Base-by-base conservation (phyloP, 106 monocot genomes). In the Cymbidium sinense region DNA sequence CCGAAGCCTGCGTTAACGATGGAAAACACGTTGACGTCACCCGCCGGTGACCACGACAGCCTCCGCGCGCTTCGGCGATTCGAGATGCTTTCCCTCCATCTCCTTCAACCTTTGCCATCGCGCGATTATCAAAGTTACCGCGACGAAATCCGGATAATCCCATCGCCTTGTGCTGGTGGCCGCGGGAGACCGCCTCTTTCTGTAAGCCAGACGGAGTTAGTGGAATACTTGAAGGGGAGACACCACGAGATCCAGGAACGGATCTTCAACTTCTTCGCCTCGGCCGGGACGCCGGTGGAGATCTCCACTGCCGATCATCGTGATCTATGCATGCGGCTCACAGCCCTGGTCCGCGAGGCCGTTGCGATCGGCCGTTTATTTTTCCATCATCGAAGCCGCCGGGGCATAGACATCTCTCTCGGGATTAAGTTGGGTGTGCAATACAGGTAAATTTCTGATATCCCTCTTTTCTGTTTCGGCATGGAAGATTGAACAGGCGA, bases 381-480 rank as follows among this genome's bases (percentile, higher is more conserved):
- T 99, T 64, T 84, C 95, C 21, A 73, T 99, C 43, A 13, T 73
- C 0, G 92, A 90, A 84, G 94, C 98, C 20, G 92, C 15, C 94
- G 98, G 34, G 86, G 84, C 15, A 79, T 95, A 70, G 98, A 99
- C 77, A 86, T 92, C 70, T 99, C 98, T 74, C 87, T 99, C 34
- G 98, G 94, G 47, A 79, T 95, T 85, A 99, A 99, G 79, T 30
- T 95, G 61, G 98, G 98, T 1, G 98, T 99, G 35, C 98, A 99
- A 79, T 99, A 84, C 85, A 95, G 98, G 96, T 94, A 21, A 83
- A 50, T 7, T 39, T 12, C 21, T 30, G 36, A 0, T 21, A 36
- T 39, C 20, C 35, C 37, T 71, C 37, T 71, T 36, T 71, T 65
- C 65, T 3, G 34, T 18, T 70, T 18, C 20, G 70, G 21, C 15